Evolutionary conservation across 1,284 basidiomycete species (phyloP), one percentile per base, ranked within the genome.

Genomic region (Peniophora sp.): DNA sequence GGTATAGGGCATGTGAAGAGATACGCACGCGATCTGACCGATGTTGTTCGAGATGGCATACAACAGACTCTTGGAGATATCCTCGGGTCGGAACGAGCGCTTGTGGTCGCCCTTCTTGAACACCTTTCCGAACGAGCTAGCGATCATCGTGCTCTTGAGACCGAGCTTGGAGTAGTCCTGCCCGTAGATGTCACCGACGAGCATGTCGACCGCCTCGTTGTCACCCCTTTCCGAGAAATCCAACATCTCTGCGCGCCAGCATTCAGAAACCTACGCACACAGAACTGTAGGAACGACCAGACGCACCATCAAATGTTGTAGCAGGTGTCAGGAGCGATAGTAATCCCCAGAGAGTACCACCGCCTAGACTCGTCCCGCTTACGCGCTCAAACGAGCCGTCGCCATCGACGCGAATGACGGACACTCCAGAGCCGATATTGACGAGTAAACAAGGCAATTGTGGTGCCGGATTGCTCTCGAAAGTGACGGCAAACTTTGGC

Each of bases 31-130:
- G 71, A 99, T 98, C 69, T 99, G 97, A 3, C 97, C 97, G 60
- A 99, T 99, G 69, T 99, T 99, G 72, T 99, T 99, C 59, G 91
- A 94, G 55, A 99, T 84, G 16, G 95, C 96, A 68, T 98, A 99
- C 25, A 99, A 76, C 61, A 99, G 71, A 67, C 89, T 92, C 65
- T 85, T 87, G 69, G 92, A 93, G 63, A 99, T 96, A 66, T 99
- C 97, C 67, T 98, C 92, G 5, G 93, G 81, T 35, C 76, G 83
- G 70, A 97, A 98, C 51, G 76, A 81, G 57, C 71, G 73, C 70
- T 85, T 89, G 67, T 81, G 79, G 46, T 80, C 75, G 11, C 85
- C 82, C 69, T 96, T 93, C 68, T 91, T 89, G 74, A 99, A 98
- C 45, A 99, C 97, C 64, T 99, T 99, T 48, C 97, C 97, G 66